Base-by-base conservation (phyloP, 768 basidiomycete genomes). In the Scleroderma citrinum region DNA sequence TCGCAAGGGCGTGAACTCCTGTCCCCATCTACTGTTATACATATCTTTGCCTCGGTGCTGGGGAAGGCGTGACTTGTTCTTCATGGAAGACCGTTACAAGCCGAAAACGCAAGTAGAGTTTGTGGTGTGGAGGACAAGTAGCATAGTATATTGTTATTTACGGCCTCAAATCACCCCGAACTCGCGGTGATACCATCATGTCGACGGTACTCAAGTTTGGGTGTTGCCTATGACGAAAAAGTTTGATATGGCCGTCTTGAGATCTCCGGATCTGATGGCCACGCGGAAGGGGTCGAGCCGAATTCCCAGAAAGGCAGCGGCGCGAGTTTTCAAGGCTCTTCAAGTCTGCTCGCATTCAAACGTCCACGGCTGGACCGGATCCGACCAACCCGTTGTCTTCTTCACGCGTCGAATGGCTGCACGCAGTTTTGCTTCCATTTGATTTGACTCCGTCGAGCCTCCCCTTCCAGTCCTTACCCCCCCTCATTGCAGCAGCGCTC, bases 361-460 rank as follows among this genome's bases (percentile, higher is more conserved):
- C 5, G 34, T 32, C 13, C 26, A 29, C 29, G 57, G 51, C 47
- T 59, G 59, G 49, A 59, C 59, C 49, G 53, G 47, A 49, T 59
- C n/a, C 8, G 5, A 53, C 44, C 50, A 21, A 20, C 47, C 5
- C 54, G 42, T 19, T 44, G 48, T 11, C 41, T 42, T 52, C 35
- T 50, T 46, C 50, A 37, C 38, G 37, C 49, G 38, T 49, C 63
- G 60, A 48, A 64, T 64, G 62, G 47, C 52, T 20, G 21, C 31
- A 17, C 31, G 17, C 40, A 21, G 29, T 19, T 30, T 42, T 40
- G n/a, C 31, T 19, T 29, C 12, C 45, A 48, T 48, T 19, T 38
- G 31, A 24, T 50, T 51, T 59, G 48, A 44, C 54, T 55, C 56
- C n/a, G 24, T 37, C 39, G 21, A 48, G 37, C 20, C 49, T 34